These are phyloP conservation scores for Actinomortierella wolfii DNA, from an alignment of 371 early-diverging fungal species.

Conservation along the genomic window DNA sequence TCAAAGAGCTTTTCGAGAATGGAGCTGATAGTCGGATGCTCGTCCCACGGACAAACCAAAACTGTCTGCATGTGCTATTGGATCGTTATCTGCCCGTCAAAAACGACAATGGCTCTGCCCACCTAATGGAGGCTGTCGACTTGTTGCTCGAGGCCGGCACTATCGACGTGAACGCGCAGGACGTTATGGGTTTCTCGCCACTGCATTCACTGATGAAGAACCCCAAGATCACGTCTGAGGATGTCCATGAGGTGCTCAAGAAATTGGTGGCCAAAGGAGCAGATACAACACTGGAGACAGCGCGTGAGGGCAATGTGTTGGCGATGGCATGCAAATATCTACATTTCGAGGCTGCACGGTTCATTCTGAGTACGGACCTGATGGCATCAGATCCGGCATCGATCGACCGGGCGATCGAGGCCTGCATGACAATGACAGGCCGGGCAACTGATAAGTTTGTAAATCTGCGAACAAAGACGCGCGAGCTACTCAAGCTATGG, in stretches of 20 bases:
- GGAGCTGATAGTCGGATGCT: slow-evolving; percentile 19
- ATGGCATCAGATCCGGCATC: slow-evolving; percentile 43
- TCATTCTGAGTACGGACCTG: slow-evolving; percentile 24
- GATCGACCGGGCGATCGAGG: slow-evolving; percentile 34
- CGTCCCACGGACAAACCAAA: slow-evolving; percentile 27
- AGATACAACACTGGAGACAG: slow-evolving; percentile 26
- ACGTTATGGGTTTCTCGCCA: slow-evolving; percentile 31
- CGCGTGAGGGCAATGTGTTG: slow-evolving; percentile 35
- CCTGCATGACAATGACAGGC: slow-evolving; percentile 47
- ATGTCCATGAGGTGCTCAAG: slow-evolving; percentile 28
- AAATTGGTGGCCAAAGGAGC: slow-evolving; percentile 38
- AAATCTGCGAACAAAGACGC: slow-evolving; percentile 40
- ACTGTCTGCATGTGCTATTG: slow-evolving; percentile 37
- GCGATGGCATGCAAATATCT: slow-evolving; percentile 42
- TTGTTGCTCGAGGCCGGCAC: slow-evolving; percentile 24
- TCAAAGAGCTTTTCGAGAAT: slow-evolving; percentile 41
- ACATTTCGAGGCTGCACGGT: slow-evolving; percentile 34
- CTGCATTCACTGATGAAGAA: slow-evolving; percentile 40
- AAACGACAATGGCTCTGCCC: slow-evolving; percentile 36
- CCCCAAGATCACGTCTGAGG: slow-evolving; percentile 42
- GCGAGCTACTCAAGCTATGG: slow-evolving; percentile 43
- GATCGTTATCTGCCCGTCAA: slow-evolving; percentile 42
- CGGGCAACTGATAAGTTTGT: slow-evolving; percentile 46
- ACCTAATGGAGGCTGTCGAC: slow-evolving; percentile 28
- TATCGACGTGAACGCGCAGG: slow-evolving; percentile 26